Conservation (phyloP, 805 yeast species). For the Ogataea glucozyma region DNA sequence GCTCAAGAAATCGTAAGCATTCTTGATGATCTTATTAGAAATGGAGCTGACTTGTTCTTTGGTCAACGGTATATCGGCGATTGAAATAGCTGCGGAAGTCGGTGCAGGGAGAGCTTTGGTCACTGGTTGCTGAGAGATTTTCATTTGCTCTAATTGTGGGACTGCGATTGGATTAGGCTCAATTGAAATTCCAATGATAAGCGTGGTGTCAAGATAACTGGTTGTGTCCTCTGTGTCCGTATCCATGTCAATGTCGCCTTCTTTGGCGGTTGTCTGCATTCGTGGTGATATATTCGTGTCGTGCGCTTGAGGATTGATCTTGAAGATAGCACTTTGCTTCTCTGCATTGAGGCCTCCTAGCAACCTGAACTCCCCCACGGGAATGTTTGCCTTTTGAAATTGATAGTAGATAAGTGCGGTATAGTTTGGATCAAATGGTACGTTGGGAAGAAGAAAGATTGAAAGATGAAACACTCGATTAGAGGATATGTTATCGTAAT, state of each 20-base stretch:
- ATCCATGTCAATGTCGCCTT: slow-evolving; percentile 55
- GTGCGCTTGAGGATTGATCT: slow-evolving; percentile 49
- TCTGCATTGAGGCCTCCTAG: slow-evolving; percentile 60
- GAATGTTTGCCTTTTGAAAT: slow-evolving; percentile 53
- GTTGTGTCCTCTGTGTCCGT: slow-evolving; percentile 40
- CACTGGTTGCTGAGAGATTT: slow-evolving; percentile 20
- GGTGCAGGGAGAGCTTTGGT: slow-evolving; percentile 35
- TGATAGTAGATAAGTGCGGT: slow-evolving; percentile 91
- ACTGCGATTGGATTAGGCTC: slow-evolving; percentile 76
- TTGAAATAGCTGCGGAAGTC: slow-evolving; percentile 33
- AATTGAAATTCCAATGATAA: slow-evolving; percentile 80
- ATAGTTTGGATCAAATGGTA: slow-evolving; percentile 64
- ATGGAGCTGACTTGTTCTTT: slow-evolving; percentile 47
- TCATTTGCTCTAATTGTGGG: slow-evolving; percentile 44
- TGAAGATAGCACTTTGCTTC: slow-evolving; percentile 92
- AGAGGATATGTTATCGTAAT: slow-evolving; percentile 59
- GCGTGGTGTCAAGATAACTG: slow-evolving; percentile 12
- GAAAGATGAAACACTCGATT: slow-evolving; percentile 70
- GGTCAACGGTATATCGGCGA: slow-evolving; percentile 23
- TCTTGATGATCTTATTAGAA: slow-evolving; percentile 85
- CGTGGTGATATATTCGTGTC: slow-evolving; percentile 31
- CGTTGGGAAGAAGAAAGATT: slow-evolving; percentile 81
- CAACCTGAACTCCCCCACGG: slow-evolving; percentile 53
- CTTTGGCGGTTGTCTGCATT: slow-evolving; percentile 12
- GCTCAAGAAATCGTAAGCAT: slow-evolving; percentile 87